Conservation (phyloP, 2,329 filamentous ascomycete species). For the Colletotrichum australisinense region DNA sequence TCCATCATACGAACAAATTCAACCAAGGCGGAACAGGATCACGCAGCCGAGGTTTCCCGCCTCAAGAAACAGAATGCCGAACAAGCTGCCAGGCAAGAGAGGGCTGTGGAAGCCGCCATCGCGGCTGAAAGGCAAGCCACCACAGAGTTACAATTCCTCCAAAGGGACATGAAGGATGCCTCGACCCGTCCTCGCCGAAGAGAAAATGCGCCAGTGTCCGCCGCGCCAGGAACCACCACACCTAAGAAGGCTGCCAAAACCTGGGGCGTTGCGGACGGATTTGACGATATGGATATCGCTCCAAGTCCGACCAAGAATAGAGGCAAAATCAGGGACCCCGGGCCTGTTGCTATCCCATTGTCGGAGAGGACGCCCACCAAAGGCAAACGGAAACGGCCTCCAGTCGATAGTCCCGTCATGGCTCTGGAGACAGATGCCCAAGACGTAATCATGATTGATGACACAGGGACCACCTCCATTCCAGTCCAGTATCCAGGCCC, state of each 20-base stretch:
- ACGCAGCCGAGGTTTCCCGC: conserved; percentile 70
- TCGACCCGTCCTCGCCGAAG: conserved; percentile 60
- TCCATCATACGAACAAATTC: conserved; percentile 80
- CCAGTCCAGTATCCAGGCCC: background rate
- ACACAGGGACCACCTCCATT: conserved; percentile 25
- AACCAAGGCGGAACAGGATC: conserved; percentile 69
- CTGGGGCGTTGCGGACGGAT: conserved; percentile 77
- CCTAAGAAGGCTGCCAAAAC: conserved; percentile 69
- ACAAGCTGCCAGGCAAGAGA: conserved; percentile 71
- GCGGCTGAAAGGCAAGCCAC: conserved; percentile 73
- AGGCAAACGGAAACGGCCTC: conserved; percentile 76
- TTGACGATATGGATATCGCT: conserved; percentile 74
- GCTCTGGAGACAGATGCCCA: conserved; percentile 66
- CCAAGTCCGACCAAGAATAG: conserved; percentile 65
- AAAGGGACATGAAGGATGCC: conserved; percentile 76
- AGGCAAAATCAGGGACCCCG: conserved; percentile 52
- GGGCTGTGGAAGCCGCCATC: conserved; percentile 72
- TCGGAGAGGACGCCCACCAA: conserved; percentile 72
- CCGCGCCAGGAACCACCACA: conserved; percentile 53
- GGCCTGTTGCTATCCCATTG: conserved; percentile 56
- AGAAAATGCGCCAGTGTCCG: conserved; percentile 45
- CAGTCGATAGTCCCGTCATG: conserved; percentile 74
- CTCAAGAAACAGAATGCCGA: conserved; percentile 74
- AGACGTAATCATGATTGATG: conserved; percentile 51
- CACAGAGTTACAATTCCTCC: conserved; percentile 79